Base-by-base conservation (phyloP, 768 basidiomycete genomes). In the Phlebiopsis gigantea region DNA sequence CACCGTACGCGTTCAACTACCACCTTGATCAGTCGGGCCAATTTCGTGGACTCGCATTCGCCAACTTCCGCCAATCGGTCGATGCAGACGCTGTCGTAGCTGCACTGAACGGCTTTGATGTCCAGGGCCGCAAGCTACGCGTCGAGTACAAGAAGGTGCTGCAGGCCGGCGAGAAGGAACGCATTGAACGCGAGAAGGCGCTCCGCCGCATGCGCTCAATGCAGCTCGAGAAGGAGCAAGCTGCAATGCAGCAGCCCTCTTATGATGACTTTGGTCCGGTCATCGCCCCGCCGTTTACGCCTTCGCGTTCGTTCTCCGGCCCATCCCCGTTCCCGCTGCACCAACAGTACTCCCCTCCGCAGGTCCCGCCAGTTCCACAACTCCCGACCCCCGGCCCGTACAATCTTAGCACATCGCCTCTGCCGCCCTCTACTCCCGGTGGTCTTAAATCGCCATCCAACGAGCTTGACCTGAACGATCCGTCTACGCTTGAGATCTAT, bases 141-240 rank as follows among this genome's bases (percentile, higher is more conserved):
- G 96, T 98, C 55, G 97, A 99, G 73, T 98, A 98, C 78, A 99
- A 99, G 78, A 98, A 98, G 73, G 96, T 98, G 7, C 76, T 99
- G n/a, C 95, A 98, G 71, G 94, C 95, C 3, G 95, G 96, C 48
- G 97, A 99, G 74, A 99, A 99, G 75, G 97, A 99, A 68, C 84
- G 93, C 56, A 99, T 98, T 67, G 97, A 99, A 72, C 78, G 96
- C 56, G 96, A 98, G 77, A 99, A 99, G 78, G 97, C 97, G 1
- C 85, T 99, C 60, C 88, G 95, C 61, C 82, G 97, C 59, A 99
- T 99, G 95, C 87, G 92, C 63, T 94, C 91, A 46, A 96, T 97
- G 84, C 94, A 98, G 68, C 72, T 97, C 28, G 91, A 93, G 74
- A 91, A 90, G 71, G 91, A 93, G 66, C 83, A 86, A 58, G 69